Percentiles rank a stretch among this genome's conserved stretches.
Evolutionary conservation across 345 rosid genomes (phyloP).

Genomic region (Atalantia buxifolia): DNA sequence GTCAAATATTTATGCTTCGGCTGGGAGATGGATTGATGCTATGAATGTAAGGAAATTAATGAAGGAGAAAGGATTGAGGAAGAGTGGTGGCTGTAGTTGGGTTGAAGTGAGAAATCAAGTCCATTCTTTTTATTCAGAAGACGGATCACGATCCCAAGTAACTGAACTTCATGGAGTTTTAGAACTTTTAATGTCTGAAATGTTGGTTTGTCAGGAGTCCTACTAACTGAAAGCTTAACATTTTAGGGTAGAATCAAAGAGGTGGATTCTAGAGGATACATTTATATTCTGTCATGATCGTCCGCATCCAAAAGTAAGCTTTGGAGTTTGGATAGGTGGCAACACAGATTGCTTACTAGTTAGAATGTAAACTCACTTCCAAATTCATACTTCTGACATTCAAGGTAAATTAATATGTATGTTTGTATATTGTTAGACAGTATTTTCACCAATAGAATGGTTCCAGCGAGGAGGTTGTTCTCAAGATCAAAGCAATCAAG

Average conservation of each 20-base stretch:
- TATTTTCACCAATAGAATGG: background rate
- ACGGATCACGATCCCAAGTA: slow-evolving; percentile 27
- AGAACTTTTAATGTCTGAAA: slow-evolving; percentile 41
- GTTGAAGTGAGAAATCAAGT: slow-evolving; percentile 42
- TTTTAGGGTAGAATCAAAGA: background rate
- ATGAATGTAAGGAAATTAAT: slow-evolving; percentile 42
- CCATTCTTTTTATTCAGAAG: slow-evolving; percentile 44
- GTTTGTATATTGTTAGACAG: background rate
- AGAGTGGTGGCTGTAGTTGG: slow-evolving; percentile 55
- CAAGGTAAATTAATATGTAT: background rate
- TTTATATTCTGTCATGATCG: background rate
- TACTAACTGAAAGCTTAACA: background rate
- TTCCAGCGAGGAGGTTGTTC: background rate
- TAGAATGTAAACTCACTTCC: background rate
- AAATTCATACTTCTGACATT: background rate
- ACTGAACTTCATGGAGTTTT: slow-evolving; percentile 33
- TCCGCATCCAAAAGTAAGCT: background rate
- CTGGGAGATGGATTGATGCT: slow-evolving; percentile 55
- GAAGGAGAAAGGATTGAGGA: slow-evolving; percentile 51
- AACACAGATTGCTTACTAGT: background rate
- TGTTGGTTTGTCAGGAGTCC: slow-evolving; percentile 19
- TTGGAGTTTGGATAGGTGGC: background rate
- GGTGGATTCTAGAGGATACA: background rate
- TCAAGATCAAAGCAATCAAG: background rate
- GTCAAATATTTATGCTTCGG: slow-evolving; percentile 60